A percentile compares a stretch with the other conserved stretches of the same genome.
Evolutionary conservation across 164 flowering plant species (phyloP).

Genomic region (Macadamia integrifolia): DNA sequence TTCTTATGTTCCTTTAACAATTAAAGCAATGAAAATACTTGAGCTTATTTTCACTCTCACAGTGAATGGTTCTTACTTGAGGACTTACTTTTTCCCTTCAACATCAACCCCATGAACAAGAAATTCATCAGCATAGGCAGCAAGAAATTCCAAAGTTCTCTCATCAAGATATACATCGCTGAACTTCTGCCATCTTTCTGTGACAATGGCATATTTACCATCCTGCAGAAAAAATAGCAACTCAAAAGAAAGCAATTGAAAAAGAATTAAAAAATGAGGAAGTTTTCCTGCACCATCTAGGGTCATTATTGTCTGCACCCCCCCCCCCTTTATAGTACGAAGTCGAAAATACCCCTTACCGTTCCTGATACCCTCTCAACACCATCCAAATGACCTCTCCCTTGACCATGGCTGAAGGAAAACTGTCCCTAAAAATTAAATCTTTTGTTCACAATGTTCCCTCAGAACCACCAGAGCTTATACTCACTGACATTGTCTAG

Average conservation of each 20-base stretch:
- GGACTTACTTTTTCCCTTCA: constrained; percentile 85
- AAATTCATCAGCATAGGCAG: constrained; percentile 79
- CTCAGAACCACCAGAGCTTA: not conserved
- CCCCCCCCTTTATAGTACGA: too few relatives aligned
- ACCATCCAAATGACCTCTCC: too few relatives aligned
- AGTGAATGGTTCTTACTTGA: not conserved
- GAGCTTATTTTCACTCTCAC: too few relatives aligned
- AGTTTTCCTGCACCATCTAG: too few relatives aligned
- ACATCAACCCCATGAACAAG: constrained; percentile 98
- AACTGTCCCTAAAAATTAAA: too few relatives aligned
- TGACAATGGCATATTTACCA: constrained; percentile 77
- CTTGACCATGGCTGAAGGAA: too few relatives aligned
- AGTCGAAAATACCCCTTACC: too few relatives aligned
- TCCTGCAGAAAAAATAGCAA: constrained; percentile 38
- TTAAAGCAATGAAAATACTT: not conserved
- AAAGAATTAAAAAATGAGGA: not conserved
- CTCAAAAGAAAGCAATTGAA: not conserved
- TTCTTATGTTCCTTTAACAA: not conserved
- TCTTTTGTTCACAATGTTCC: not conserved
- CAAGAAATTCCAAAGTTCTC: constrained; percentile 59
- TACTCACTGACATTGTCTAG: not conserved
- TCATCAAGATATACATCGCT: constrained; percentile 70
- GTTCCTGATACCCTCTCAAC: too few relatives aligned
- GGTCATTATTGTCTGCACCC: too few relatives aligned
- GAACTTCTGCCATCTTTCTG: constrained; percentile 98